These are phyloP conservation scores for Viola odorata DNA, from an alignment of 345 rosid species.

Conservation along the genomic window DNA sequence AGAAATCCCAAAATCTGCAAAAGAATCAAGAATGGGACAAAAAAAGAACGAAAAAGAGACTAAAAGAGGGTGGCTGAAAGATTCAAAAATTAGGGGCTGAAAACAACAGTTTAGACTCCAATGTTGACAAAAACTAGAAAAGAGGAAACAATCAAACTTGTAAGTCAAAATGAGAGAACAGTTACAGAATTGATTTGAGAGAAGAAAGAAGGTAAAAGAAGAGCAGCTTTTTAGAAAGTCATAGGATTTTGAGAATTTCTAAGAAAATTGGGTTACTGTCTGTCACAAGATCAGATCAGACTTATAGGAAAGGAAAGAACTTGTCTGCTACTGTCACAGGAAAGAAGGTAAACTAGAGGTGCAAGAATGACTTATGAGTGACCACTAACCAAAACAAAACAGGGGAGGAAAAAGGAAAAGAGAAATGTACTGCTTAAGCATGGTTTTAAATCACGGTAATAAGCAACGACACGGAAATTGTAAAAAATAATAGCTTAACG, in stretches of 20 bases:
- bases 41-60: not conserved
- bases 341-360: too few relatives aligned
- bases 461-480: too few relatives aligned
- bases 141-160: constrained; percentile 1
- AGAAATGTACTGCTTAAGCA: too few relatives aligned
- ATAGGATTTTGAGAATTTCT: constrained; percentile 5
- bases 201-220: not conserved
- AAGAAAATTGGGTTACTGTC: not conserved
- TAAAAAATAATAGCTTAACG: too few relatives aligned
- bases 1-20: not conserved
- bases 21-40: constrained; percentile 2
- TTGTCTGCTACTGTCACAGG: too few relatives aligned
- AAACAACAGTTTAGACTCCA: constrained; percentile 12
- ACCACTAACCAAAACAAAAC: not conserved
- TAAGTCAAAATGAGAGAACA: constrained; percentile 10
- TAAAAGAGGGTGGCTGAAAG: not conserved
- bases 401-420: constrained; percentile 9
- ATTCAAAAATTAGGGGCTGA: constrained; percentile 26
- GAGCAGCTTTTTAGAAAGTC: constrained; percentile 5
- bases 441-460: too few relatives aligned
- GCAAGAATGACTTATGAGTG: too few relatives aligned
- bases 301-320: too few relatives aligned
- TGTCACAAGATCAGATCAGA: too few relatives aligned
- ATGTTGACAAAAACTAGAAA: too few relatives aligned
- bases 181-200: not conserved